phyloP scores from a whole-genome alignment of 495 filamentous ascomycete species.

The Neurospora hispaniola region DNA sequence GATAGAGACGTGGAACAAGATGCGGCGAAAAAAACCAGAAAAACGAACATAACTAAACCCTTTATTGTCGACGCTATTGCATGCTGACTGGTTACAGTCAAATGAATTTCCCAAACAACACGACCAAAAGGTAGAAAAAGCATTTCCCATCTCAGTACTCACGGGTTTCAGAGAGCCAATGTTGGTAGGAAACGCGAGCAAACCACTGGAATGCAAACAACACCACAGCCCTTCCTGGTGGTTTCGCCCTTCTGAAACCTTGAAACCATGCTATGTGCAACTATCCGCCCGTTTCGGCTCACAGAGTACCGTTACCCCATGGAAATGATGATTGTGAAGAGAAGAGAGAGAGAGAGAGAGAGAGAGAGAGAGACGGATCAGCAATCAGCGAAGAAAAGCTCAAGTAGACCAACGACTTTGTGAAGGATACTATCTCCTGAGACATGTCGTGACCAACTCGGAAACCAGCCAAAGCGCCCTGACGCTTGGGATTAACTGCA shows the following conservation, averaged over 20 bases:
- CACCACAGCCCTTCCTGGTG: neutral
- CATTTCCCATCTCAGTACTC: neutral
- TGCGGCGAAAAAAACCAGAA: neutral
- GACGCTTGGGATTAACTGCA: neutral
- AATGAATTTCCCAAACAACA: neutral
- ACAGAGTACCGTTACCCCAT: neutral
- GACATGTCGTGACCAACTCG: neutral
- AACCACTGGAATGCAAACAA: neutral
- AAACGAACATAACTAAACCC: neutral
- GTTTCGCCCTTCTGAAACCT: neutral
- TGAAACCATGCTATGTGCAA: neutral
- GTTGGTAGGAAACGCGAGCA: neutral
- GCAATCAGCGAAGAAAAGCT: neutral
- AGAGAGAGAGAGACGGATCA: neutral
- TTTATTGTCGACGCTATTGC: neutral
- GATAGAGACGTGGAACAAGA: neutral
- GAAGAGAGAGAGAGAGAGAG: neutral
- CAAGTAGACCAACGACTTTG: neutral
- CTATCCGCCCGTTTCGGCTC: neutral
- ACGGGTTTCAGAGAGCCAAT: neutral
- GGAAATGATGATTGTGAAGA: neutral
- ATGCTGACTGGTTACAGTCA: neutral
- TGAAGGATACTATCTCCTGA: neutral
- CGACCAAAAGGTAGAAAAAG: neutral
- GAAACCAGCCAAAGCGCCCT: neutral